These are phyloP conservation scores for Thecamonas trahens DNA, from an alignment of 78 protist genomes.

Conservation along the genomic window DNA sequence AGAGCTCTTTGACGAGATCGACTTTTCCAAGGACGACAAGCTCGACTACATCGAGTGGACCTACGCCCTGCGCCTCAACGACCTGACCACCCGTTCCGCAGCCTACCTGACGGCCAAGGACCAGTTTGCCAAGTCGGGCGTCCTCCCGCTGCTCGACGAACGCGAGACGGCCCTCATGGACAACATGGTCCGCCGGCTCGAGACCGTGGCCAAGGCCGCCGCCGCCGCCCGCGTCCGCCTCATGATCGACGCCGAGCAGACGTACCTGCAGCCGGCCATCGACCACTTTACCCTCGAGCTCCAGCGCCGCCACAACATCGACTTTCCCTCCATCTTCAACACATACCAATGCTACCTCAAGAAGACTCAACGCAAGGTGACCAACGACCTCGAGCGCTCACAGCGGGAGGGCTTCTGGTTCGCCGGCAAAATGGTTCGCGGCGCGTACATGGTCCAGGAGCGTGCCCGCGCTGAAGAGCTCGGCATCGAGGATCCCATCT, in stretches of 20 bases:
- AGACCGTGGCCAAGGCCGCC: background rate
- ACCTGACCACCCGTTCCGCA: background rate
- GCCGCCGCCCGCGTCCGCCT: slow-evolving; percentile 16
- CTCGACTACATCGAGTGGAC: slow-evolving; percentile 34
- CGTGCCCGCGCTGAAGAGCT: slow-evolving; percentile 9
- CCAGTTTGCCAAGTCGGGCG: background rate
- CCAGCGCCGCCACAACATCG: slow-evolving; percentile 32
- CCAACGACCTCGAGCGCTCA: slow-evolving; percentile 39
- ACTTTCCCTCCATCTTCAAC: slow-evolving; percentile 33
- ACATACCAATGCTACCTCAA: slow-evolving; percentile 70
- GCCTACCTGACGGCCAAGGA: background rate
- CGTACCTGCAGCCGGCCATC: slow-evolving; percentile 66
- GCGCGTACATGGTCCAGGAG: slow-evolving; percentile 67
- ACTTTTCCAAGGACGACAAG: background rate
- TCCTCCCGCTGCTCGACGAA: background rate
- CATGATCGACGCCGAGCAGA: slow-evolving; percentile 77
- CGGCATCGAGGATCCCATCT: slow-evolving; percentile 24
- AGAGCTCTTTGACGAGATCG: background rate
- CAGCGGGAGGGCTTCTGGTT: slow-evolving; percentile 22
- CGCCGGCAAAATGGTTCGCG: slow-evolving; percentile 65
- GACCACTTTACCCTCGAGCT: slow-evolving; percentile 36
- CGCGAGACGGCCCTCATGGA: slow-evolving; percentile 4
- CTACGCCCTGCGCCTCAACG: background rate
- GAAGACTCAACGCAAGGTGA: background rate
- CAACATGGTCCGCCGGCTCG: slow-evolving; percentile 2